Percentiles rank a stretch among this genome's conserved stretches.
Conservation (phyloP, 495 filamentous ascomycete species). For the Podospora australis region DNA sequence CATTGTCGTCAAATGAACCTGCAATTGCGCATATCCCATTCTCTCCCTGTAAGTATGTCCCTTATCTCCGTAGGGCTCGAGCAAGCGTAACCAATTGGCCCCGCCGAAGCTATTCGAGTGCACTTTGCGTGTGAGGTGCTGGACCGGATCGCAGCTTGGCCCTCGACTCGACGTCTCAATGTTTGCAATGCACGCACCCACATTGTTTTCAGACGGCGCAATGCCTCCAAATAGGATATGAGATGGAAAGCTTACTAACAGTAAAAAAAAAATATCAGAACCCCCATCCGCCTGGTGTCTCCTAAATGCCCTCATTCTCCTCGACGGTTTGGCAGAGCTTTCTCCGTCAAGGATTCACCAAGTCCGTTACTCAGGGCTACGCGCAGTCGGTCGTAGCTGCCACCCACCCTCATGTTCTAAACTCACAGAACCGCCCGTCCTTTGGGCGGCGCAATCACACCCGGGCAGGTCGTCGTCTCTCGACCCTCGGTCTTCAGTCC, state of each 20-base stretch:
- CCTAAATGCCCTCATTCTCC: constrained; percentile 58
- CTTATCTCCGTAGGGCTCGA: not conserved
- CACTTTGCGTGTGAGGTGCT: no score
- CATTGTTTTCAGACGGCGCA: no score
- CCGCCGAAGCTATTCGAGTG: not conserved
- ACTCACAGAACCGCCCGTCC: constrained; percentile 54
- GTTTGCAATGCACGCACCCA: no score
- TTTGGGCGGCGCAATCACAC: constrained; percentile 44
- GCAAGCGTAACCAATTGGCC: not conserved
- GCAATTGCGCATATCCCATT: constrained; percentile 42
- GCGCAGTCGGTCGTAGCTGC: constrained; percentile 95
- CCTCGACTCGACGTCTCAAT: no score
- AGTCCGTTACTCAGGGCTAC: constrained; percentile 95
- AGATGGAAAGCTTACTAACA: constrained; percentile 10
- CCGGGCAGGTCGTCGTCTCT: constrained; percentile 48
- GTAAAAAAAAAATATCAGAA: constrained; percentile 24
- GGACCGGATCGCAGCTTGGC: no score
- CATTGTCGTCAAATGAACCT: constrained; percentile 64
- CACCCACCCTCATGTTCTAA: constrained; percentile 77
- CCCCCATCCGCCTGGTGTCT: constrained; percentile 37
- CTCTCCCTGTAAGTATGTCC: constrained; percentile 40
- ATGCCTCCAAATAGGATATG: no score
- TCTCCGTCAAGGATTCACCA: constrained; percentile 93
- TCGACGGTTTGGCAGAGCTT: constrained; percentile 65
- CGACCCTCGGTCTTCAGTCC: constrained; percentile 62